A percentile compares a stretch with the other conserved stretches of the same genome.
Conservation (phyloP, 2,329 filamentous ascomycete genomes). For the Xylaria sp. region DNA sequence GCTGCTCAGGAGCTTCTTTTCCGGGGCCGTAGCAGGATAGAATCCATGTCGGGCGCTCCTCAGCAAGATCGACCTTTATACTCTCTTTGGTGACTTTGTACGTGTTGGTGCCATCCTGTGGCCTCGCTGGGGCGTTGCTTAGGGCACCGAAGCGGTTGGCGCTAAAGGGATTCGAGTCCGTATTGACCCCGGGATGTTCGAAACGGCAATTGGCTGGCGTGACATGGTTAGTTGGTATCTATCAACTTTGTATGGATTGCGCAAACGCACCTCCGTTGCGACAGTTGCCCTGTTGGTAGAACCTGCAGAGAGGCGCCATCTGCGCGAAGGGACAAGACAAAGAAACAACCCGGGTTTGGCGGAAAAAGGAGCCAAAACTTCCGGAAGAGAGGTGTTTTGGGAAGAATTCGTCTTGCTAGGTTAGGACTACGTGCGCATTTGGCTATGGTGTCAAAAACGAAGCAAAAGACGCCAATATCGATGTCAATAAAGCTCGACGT, state of each 20-base stretch:
- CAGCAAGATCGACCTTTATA: conserved; percentile 73
- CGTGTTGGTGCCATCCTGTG: conserved; percentile 41
- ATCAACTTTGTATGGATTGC: background rate
- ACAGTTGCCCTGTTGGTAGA: conserved; percentile 72
- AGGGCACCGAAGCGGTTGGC: conserved; percentile 38
- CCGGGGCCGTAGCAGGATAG: conserved; percentile 87
- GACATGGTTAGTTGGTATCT: conserved; percentile 33
- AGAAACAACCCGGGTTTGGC: background rate
- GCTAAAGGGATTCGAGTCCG: conserved; percentile 50
- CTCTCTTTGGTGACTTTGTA: conserved; percentile 66
- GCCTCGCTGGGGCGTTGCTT: conserved; percentile 36
- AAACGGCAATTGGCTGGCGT: conserved; percentile 62
- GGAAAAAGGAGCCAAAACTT: background rate
- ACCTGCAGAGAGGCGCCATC: conserved; percentile 66
- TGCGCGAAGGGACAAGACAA: conserved; percentile 7
- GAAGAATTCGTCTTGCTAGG: background rate
- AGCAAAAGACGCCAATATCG: background rate
- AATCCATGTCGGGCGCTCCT: conserved; percentile 83
- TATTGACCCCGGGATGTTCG: conserved; percentile 60
- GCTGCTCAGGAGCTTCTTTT: conserved; percentile 78
- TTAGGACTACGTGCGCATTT: conserved; percentile 5
- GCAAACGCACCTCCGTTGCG: conserved; percentile 66
- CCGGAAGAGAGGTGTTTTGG: background rate
- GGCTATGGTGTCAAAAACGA: background rate
- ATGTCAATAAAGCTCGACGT: background rate